Base-by-base conservation (phyloP, 129 eudicot species). In the Glebionis coronaria region DNA sequence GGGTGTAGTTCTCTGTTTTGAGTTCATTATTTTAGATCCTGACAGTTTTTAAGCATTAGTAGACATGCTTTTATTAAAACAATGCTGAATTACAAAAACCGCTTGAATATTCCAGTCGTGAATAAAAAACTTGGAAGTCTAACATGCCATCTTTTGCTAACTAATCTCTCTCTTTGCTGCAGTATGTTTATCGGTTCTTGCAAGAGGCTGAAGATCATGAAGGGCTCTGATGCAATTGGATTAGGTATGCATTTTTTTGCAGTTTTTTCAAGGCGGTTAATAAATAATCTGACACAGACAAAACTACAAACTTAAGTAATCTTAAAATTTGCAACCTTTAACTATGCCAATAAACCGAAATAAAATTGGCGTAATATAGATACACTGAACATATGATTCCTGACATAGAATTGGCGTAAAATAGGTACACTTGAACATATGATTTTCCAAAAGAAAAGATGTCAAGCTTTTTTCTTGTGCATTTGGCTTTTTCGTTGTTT, bases 211-310 rank as follows among this genome's bases (percentile, higher is more conserved):
- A 90, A 84, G 77, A 90, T 90, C 61, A 90, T 90, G 95, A 90
- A 90, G 75, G 87, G 95, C n/a, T 82, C 92, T 67, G 97, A 90
- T 87, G 97, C 97, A 68, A 90, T 87, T 72, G 97, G 97, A 44
- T 79, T 90, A 80, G 95, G 97, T 90, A 44, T 51, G 84, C 65
- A 57, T 66, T 7, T 38, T 28, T 23, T 18, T 45, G 0, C 31
- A 55, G 3, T 7, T 73, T 46, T 50, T 12, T 51, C 44, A 14
- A 4, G 12, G 2, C 9, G 4, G 1, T 68, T 35, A 52, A 35
- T 51, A 19, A 68, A 21, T 55, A n/a, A 27, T 25, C 28, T 18
- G 56, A 15, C 56, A 9, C 5, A 8, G 53, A 21, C 61, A 12
- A 23, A 2, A 3, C n/a, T 67, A 21, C 61, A 12, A 23, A 5